These are phyloP conservation scores for Apiotrichum akiyoshidainum DNA, from an alignment of 1,284 basidiomycete species.

Conservation along the genomic window DNA sequence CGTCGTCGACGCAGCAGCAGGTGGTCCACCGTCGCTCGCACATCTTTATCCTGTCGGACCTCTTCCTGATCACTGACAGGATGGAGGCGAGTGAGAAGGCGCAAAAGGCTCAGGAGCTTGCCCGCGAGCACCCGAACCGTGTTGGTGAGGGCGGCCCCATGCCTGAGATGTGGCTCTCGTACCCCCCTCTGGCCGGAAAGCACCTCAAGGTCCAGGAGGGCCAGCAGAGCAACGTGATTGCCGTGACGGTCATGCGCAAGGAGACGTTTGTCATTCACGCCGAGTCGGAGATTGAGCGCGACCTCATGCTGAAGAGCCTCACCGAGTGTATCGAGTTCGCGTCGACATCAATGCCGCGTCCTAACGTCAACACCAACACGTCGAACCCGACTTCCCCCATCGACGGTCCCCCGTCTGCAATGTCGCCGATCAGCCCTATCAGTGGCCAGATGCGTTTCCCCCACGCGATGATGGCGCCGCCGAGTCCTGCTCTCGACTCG, in stretches of 20 bases:
- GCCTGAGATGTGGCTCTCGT: constrained; percentile 87
- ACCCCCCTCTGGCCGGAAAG: constrained; percentile 93
- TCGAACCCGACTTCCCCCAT: too few relatives aligned
- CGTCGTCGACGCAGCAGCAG: constrained; percentile 68
- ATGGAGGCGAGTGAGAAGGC: constrained; percentile 66
- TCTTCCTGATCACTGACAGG: constrained; percentile 82
- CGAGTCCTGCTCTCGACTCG: neutral
- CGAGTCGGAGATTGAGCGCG: constrained; percentile 62
- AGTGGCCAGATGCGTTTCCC: constrained; percentile 26
- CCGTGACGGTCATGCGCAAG: constrained; percentile 82
- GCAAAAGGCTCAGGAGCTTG: constrained; percentile 43
- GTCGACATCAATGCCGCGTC: constrained; percentile 24
- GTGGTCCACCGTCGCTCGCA: constrained; percentile 74
- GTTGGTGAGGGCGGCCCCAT: constrained; percentile 55
- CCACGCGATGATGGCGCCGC: constrained; percentile 24
- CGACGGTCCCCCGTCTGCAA: neutral
- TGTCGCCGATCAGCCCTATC: neutral
- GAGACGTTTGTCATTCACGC: constrained; percentile 72
- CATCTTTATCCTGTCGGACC: constrained; percentile 84
- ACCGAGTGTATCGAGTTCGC: constrained; percentile 81
- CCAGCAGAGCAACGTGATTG: constrained; percentile 59
- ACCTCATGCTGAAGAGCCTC: constrained; percentile 70
- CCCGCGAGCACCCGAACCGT: constrained; percentile 42
- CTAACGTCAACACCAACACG: neutral
- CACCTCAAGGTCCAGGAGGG: constrained; percentile 72